These are phyloP conservation scores for Xylaria sp. DNA, from an alignment of 2,329 filamentous ascomycete species.

Conservation along the genomic window DNA sequence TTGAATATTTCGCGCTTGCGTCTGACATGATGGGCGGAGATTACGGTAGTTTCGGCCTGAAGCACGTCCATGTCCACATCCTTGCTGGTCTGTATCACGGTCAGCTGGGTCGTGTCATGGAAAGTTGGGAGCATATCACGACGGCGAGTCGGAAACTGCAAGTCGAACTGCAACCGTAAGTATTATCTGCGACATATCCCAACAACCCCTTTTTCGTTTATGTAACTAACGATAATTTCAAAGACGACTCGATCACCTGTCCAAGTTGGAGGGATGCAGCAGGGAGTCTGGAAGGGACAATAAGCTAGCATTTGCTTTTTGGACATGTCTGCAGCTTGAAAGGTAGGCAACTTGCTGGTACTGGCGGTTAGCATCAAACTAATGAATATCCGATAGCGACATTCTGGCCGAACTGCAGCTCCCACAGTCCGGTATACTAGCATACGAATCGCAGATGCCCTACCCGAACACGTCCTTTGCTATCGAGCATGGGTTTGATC, in stretches of 20 bases:
- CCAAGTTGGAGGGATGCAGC: conserved; percentile 33
- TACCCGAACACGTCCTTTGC: conserved; percentile 54
- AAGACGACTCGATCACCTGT: conserved; percentile 47
- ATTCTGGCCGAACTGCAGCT: conserved; percentile 78
- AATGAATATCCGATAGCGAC: conserved; percentile 53
- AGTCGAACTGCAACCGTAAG: conserved; percentile 70
- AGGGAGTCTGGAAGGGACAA: conserved; percentile 49
- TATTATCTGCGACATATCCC: conserved; percentile 23
- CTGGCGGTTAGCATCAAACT: conserved; percentile 13
- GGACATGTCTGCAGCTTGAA: conserved; percentile 90
- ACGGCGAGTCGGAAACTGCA: conserved; percentile 55
- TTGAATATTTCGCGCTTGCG: conserved; percentile 84
- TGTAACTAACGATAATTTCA: conserved; percentile 7
- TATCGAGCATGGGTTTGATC: conserved; percentile 40
- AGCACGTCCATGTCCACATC: conserved; percentile 78
- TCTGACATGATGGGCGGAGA: conserved; percentile 81
- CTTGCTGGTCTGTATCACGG: conserved; percentile 85
- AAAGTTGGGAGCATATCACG: conserved; percentile 66
- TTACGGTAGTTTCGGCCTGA: conserved; percentile 70
- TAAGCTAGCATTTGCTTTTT: conserved; percentile 71
- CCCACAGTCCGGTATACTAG: conserved; percentile 56
- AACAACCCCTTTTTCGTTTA: background rate
- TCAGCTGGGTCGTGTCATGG: conserved; percentile 78
- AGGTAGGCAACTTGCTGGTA: conserved; percentile 47
- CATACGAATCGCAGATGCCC: conserved; percentile 59